phyloP scores from a whole-genome alignment of 129 eudicot species.

The Flaveria linearis region DNA sequence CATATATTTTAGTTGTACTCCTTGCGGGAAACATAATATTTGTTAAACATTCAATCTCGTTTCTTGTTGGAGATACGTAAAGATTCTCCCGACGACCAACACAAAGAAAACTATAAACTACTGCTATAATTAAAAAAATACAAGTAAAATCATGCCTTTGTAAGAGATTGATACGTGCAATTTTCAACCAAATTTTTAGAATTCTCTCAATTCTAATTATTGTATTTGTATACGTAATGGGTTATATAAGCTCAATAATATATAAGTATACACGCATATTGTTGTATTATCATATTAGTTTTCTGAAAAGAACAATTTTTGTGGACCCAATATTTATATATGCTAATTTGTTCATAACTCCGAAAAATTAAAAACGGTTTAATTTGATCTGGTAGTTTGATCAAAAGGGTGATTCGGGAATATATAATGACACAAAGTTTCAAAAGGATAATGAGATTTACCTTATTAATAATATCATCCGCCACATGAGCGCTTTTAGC shows the following conservation, averaged over 20 bases:
- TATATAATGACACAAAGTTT: no score
- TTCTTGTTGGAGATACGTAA: background rate
- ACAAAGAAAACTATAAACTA: background rate
- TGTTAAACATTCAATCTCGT: background rate
- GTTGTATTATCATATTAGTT: background rate
- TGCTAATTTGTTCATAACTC: background rate
- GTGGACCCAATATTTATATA: background rate
- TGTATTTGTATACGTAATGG: no score
- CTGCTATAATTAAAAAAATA: background rate
- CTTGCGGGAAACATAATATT: background rate
- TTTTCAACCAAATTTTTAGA: background rate
- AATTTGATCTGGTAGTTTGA: no score
- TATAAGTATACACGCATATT: no score
- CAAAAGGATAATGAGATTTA: background rate
- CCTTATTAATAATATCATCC: conserved; percentile 42
- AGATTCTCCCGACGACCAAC: conserved; percentile 8
- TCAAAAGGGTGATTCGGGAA: background rate
- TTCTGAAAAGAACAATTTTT: background rate
- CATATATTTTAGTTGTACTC: conserved; percentile 5
- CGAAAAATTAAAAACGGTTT: no score
- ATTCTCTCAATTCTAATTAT: no score
- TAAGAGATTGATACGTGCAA: background rate
- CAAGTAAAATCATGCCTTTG: background rate
- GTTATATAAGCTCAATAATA: no score
- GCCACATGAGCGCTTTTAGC: conserved; percentile 41